Base-by-base conservation (phyloP, 345 rosid genomes). In the Lepidium sativum region DNA sequence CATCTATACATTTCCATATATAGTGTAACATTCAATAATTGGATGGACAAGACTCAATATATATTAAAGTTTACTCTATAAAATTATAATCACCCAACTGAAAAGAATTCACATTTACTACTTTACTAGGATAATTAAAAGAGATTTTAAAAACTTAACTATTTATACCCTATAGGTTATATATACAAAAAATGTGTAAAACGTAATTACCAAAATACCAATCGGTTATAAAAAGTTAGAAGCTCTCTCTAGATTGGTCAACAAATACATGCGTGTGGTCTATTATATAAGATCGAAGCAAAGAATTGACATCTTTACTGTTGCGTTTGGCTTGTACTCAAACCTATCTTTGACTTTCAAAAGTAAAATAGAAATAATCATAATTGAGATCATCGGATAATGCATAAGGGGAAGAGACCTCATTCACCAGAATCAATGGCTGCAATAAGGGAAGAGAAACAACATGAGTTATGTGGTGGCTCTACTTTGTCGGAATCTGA, bases 401-500 rank as follows among this genome's bases (percentile, higher is more conserved):
- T 71, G 75, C 58, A 64, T 54, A 63, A 69, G 39, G 69, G 69
- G 18, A 71, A 63, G 65, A 63, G 69, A 39, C 69, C 75, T 47
- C 65, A 54, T 39, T 71, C 75, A 48, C 75, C 75, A 29, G 75
- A 56, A 63, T 41, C 70, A 48, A 63, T 63, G 65, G 70, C 51
- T 6, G 31, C 16, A 31, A 71, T 38, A 14, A 37, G 52, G 56
- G 23, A 71, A 63, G 75, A 55, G 2, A 55, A 18, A 29, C 64
- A 70, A 62, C 65, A 70, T 54, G 69, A 63, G 13, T 63, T 64
- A 31, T 11, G 11, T 63, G 2, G 38, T 47, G 55, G 53, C 34
- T 55, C 75, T 14, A 71, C 75, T 55, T 71, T 71, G 52, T 56
- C 59, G 16, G 75, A 71, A 33, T 71, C 70, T 39, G 75, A 71